Evolutionary conservation across 2,329 filamentous ascomycete species (phyloP).

Genomic region (Hymenoscyphus fructigenus): DNA sequence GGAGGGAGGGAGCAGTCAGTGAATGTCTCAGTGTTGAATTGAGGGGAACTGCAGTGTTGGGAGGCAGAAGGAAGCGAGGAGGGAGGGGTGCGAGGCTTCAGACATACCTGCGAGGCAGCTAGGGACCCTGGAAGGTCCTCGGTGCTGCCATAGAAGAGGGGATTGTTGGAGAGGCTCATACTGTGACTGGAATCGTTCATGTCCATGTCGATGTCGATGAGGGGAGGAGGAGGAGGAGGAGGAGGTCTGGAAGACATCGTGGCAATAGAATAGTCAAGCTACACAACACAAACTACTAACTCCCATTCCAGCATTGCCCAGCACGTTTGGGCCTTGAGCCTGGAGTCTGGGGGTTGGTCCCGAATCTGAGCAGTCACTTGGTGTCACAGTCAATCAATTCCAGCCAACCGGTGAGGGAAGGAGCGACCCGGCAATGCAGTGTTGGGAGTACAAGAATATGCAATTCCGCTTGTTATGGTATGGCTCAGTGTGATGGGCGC

Average conservation of each 20-base stretch:
- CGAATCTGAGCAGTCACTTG: not conserved
- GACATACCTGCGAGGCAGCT: slow-evolving; percentile 33
- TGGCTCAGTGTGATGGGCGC: not conserved
- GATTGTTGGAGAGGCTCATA: slow-evolving; percentile 28
- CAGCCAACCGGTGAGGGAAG: not conserved
- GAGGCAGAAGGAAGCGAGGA: slow-evolving; percentile 3
- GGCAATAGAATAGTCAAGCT: not conserved
- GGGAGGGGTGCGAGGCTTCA: not conserved
- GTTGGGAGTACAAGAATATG: not conserved
- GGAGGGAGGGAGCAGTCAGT: not conserved
- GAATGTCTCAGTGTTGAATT: not conserved
- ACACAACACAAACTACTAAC: not conserved
- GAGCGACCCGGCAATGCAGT: not conserved
- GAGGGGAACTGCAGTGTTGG: no score
- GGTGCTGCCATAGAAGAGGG: slow-evolving; percentile 30
- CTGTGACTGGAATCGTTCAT: slow-evolving; percentile 24
- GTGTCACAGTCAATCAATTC: not conserved
- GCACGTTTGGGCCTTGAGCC: no score
- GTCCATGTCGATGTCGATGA: not conserved
- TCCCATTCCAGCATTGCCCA: not conserved
- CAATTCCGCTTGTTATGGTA: not conserved
- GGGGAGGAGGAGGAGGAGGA: not conserved
- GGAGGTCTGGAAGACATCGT: not conserved
- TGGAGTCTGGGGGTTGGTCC: no score
- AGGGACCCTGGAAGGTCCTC: slow-evolving; percentile 25